Base-by-base conservation (phyloP, 495 filamentous ascomycete species). In the Thermochaetoides thermophila region DNA sequence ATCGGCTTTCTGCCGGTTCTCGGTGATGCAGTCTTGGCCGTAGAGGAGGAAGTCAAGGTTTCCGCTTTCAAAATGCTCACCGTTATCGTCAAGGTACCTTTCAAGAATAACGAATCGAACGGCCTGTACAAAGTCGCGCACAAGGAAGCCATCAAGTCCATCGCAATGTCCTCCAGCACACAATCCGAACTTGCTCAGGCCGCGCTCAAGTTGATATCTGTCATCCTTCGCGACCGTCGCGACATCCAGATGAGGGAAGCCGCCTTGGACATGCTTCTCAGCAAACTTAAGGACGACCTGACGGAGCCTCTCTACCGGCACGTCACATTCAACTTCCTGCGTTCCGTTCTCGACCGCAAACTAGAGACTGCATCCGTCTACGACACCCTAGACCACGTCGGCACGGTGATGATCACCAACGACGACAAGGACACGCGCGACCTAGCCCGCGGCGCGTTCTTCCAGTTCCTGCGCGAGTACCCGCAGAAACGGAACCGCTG, bases 321-420 rank as follows among this genome's bases (percentile, higher is more conserved):
- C 34, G 67, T 87, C 22, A 82, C 82, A 0, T 97, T 95, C 65
- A 93, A 83, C 50, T 95, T 97, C 50, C 63, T 97, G 17, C 73
- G 81, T 30, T 78, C 81, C 1, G 73, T 96, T 25, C 71, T 96
- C 56, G 74, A 77, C 15, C 68, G 84, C 16, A 92, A 82, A 53
- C 63, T 94, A 30, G 64, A 92, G 35, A 84, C 91, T 29, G 71
- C 85, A 1, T 73, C 81, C 29, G 74, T 96, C 30, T 97, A 96
- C 53, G 86, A 96, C 43, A 74, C 80, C 10, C 69, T 92, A 31
- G 89, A 97, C 46, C 69, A 77, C 42, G 75, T 95, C 20, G 81
- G 82, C 16, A 72, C 66, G n/a, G 77, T 96, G 56, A 93, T 96
- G 86, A 81, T 97, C 37, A 94, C 81, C 16, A 95, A 94, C 53